Conservation (phyloP, 805 yeast species). For the Candida ficus region DNA sequence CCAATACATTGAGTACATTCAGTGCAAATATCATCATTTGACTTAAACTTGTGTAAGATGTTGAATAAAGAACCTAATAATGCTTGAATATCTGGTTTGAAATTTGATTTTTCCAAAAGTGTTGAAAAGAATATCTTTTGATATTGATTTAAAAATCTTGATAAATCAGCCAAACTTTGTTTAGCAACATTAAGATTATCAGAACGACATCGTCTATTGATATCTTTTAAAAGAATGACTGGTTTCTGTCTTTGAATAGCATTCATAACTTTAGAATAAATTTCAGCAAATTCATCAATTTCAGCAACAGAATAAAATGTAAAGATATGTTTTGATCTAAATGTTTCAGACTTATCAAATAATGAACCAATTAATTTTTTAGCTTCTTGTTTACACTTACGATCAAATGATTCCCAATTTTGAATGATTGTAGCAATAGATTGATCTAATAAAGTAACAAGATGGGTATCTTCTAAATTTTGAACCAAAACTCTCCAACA, state of each 20-base stretch:
- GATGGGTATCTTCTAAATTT: conserved; percentile 48
- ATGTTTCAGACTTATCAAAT: conserved; percentile 29
- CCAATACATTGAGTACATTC: conserved; percentile 69
- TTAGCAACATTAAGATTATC: conserved; percentile 67
- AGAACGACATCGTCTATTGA: conserved; percentile 50
- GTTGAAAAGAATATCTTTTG: conserved; percentile 44
- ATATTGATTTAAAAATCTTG: conserved; percentile 45
- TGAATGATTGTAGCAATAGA: conserved; percentile 70
- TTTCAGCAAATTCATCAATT: conserved; percentile 32
- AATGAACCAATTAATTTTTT: conserved; percentile 40
- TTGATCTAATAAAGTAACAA: conserved; percentile 66
- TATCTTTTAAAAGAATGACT: conserved; percentile 40
- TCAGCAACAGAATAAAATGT: conserved; percentile 51
- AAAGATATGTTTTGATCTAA: conserved; percentile 39
- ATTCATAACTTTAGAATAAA: conserved; percentile 25
- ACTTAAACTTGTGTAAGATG: conserved; percentile 51
- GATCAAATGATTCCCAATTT: conserved; percentile 50
- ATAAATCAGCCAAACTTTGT: conserved; percentile 65
- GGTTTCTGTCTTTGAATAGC: conserved; percentile 29
- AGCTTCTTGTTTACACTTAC: conserved; percentile 45
- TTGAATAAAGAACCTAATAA: conserved; percentile 50
- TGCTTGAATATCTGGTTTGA: conserved; percentile 33
- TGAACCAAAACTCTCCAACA: conserved; percentile 65
- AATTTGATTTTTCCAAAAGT: conserved; percentile 32
- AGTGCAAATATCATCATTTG: conserved; percentile 43